These are phyloP conservation scores for Prorocentrum cordatum DNA, from an alignment of 169 alveolate species.

Conservation along the genomic window DNA sequence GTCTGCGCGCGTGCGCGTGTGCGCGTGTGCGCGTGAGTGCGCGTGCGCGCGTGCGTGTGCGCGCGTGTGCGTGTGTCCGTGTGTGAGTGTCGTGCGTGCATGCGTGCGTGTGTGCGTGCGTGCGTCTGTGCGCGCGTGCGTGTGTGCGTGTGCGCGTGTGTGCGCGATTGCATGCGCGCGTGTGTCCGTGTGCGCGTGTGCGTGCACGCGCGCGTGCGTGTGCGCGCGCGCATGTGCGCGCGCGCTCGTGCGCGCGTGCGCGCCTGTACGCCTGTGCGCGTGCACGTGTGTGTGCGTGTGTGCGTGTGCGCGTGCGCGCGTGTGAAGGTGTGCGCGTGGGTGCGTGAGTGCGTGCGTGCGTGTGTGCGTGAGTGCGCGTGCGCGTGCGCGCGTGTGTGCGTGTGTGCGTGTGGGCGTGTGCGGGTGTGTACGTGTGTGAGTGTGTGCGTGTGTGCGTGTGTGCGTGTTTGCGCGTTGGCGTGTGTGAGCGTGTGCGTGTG, in stretches of 20 bases:
- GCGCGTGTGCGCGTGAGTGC: neutral
- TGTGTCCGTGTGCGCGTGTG: neutral
- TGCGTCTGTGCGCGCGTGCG: neutral
- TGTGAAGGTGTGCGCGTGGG: neutral
- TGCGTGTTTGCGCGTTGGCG: too few relatives aligned
- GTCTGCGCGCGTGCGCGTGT: neutral
- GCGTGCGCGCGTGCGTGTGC: neutral
- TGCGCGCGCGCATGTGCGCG: neutral
- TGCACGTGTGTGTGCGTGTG: neutral
- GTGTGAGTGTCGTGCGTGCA: neutral
- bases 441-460: too few relatives aligned
- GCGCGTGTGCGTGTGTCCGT: neutral
- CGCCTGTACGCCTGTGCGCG: neutral
- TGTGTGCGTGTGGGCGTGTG: too few relatives aligned
- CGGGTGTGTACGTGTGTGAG: too few relatives aligned
- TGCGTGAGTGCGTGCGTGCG: neutral
- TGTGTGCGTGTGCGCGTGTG: neutral
- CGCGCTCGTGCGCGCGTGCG: neutral
- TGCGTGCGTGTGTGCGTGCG: neutral
- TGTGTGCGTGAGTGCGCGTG: too few relatives aligned
- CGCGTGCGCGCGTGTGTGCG: too few relatives aligned
- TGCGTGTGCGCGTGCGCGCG: neutral
- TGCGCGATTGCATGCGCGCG: neutral
- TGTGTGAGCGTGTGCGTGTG: too few relatives aligned
- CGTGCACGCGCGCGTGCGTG: neutral